Evolutionary conservation across 148 eudicot genomes (phyloP), one percentile per base, ranked within the genome.

Genomic region (Hydrangea macrophylla): DNA sequence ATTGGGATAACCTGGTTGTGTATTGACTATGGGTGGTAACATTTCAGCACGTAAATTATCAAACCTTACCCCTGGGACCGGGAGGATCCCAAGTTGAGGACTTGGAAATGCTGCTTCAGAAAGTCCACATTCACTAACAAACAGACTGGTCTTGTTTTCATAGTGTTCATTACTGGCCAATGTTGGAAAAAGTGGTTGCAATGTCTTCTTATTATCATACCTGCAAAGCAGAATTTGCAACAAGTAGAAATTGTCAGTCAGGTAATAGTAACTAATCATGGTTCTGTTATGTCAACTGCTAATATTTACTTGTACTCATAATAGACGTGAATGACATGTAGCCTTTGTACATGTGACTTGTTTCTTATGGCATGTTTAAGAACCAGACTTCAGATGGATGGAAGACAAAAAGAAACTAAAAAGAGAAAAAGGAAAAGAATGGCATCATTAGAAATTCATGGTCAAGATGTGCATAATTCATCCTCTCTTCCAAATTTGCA

Each of bases 131-230:
- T 65, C 68, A 48, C 76, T 6, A 53, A 60, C 73, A 23, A 64
- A 10, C 3, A 17, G 53, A 48, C 22, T 48, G 20, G 18, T 48
- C 40, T 69, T 26, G 23, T 42, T 45, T 27, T 69, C 64, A 36
- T 55, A 25, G 7, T 13, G 25, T 26, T 28, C 35, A 27, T 28
- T 68, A 62, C 32, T 55, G 17, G 39, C 58, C 12, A 69, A 30
- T 37, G 75, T 36, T 23, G 65, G 51, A 32, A 66, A 64, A 59
- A 70, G 55, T 26, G 72, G 55, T 67, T 30, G 44, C 32, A 67
- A 39, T 55, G 72, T 77, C 76, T 65, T 83, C 69, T 37, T 77
- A 53, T 58, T 68, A 64, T 63, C 64, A 64, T 83, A 83, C 79
- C 86, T 83, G 79, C 64, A 59, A 22, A 54, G 26, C 12, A 17